Evolutionary conservation across 768 basidiomycete genomes (phyloP).

Genomic region (Auricularia heimuer): DNA sequence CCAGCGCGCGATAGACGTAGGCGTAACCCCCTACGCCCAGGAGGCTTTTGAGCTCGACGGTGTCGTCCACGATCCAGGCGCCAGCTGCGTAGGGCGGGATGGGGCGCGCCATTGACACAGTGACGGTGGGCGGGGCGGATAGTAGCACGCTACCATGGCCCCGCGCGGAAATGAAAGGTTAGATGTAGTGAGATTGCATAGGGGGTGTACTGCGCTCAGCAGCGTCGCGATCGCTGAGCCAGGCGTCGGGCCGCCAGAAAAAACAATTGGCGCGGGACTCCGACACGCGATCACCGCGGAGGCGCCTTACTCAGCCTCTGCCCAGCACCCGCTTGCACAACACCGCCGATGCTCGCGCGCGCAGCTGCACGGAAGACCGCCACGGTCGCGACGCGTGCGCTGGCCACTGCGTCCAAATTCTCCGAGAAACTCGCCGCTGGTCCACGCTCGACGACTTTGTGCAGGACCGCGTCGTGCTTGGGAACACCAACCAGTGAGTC

Average conservation of each 20-base stretch:
- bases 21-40: conserved; percentile 37
- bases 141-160: too few relatives aligned
- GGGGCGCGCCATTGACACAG: neutral
- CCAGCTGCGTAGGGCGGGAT: conserved; percentile 16
- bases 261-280: neutral
- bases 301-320: neutral
- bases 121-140: too few relatives aligned
- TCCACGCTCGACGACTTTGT: conserved; percentile 75
- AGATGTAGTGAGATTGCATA: too few relatives aligned
- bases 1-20: conserved; percentile 32
- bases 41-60: conserved; percentile 28
- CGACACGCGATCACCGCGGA: neutral
- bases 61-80: conserved; percentile 28
- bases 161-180: too few relatives aligned
- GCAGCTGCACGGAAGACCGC: neutral
- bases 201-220: too few relatives aligned
- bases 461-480: conserved; percentile 52
- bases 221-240: neutral
- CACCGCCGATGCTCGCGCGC: neutral
- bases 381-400: neutral
- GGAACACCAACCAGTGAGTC: conserved; percentile 57
- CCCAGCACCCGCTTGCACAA: neutral
- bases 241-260: neutral
- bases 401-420: conserved; percentile 26
- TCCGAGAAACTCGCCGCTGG: conserved; percentile 42